A percentile compares a stretch with the other conserved stretches of the same genome.
These are phyloP conservation scores for Penicillium silybi DNA, from an alignment of 495 filamentous ascomycete species.

Conservation along the genomic window DNA sequence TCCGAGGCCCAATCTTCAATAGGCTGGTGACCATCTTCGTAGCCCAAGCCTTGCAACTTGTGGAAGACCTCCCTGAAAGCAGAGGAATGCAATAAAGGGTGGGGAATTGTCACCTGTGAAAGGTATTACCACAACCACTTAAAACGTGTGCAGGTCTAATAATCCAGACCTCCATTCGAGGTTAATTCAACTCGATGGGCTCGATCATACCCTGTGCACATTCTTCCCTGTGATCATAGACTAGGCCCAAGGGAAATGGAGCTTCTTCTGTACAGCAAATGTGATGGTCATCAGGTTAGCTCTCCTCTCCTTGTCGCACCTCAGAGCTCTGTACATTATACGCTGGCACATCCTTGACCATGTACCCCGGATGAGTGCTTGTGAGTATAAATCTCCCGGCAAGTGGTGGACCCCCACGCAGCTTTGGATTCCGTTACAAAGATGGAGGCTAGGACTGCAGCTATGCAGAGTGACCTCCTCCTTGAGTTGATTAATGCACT, in stretches of 20 bases:
- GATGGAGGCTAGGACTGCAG: background rate
- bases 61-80: background rate
- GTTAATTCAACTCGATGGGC: constrained; percentile 11
- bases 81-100: constrained; percentile 34
- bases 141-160: too few species aligned
- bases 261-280: background rate
- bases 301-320: background rate
- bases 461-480: background rate
- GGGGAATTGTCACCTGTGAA: constrained; percentile 17
- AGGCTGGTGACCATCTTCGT: too few species aligned
- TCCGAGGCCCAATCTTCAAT: too few species aligned
- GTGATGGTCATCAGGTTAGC: background rate
- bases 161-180: constrained; percentile 13
- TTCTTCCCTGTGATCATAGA: constrained; percentile 9
- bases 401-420: too few species aligned
- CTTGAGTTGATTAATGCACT: background rate
- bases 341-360: background rate
- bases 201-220: constrained; percentile 13
- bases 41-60: too few species aligned
- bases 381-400: background rate
- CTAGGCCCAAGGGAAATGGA: background rate
- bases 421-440: background rate
- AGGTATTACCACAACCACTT: too few species aligned
- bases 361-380: background rate
- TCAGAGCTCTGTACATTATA: background rate